Base-by-base conservation (phyloP, 305 asterid species). In the Striga hermonthica region DNA sequence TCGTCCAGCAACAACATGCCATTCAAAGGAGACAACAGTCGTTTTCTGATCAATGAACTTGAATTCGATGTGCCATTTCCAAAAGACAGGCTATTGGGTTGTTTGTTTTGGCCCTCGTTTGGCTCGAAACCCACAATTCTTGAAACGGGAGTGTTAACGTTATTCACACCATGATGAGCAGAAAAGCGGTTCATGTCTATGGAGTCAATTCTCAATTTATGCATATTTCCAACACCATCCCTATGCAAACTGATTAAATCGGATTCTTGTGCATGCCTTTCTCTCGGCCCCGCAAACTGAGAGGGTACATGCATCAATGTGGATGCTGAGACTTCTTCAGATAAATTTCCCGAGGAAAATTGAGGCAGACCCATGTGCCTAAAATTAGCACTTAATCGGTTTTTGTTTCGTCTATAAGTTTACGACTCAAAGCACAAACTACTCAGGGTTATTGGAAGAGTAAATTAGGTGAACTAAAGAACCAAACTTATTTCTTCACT, bases 121-220 rank as follows among this genome's bases (percentile, higher is more conserved):
- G 96, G 81, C 66, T 84, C 87, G 62, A 91, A 91, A 9, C 96
- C 97, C 62, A 91, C 91, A 64, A 91, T 71, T 74, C 97, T 85
- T 12, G 89, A 82, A 68, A 75, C 86, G 38, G 96, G 95, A 55
- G 80, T 66, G 69, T 80, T 89, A 75, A 75, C 60, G 50, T 45
- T 69, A 67, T 83, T 84, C 62, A 79, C 86, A 69, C 4, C 31
- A 54, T 75, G 79, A 60, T 81, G 75, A 67, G 79, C 68, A 41
- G 75, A 64, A 74, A 75, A 71, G 53, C 68, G 58, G 60, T 66
- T 77, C 68, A 63, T 81, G 48, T 76, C 92, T 28, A 64, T 40
- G 0, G 90, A 76, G 57, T 77, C 83, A 64, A 82, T 81, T 76
- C 82, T 87, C 75, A 81, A 60, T 58, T 71, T 81, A 49, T 76